Evolutionary conservation across 1,139 yeast genomes (phyloP), one percentile per base, ranked within the genome.

Genomic region (Kodamaea plutei): DNA sequence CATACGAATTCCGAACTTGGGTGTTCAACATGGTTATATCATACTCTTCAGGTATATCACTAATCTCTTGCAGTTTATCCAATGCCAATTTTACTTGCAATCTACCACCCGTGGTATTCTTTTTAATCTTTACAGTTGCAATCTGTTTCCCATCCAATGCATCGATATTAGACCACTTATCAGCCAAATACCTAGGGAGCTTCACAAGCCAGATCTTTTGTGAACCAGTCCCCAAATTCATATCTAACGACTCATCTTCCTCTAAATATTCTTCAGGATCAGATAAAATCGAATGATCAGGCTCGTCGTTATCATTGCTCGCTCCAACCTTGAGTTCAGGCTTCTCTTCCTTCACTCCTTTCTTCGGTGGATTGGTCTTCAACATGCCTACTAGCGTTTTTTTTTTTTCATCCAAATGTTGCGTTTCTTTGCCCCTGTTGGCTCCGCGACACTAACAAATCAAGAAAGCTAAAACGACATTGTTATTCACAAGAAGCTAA

Each of bases 161-260:
- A 10, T 70, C 76, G 27, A 76, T 70, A 40, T 81, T 71, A 34
- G 79, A 73, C 95, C 96, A 88, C 43, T 75, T 70, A 31, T 82
- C 88, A 29, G 94, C 84, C 39, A 91, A 65, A 50, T 87, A 88
- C 48, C 84, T 77, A 4, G 98, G 97, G 45, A 91, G 63, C 46
- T 94, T 77, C 16, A 91, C 95, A 17, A 91, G 65, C 98, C 98
- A 91, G 25, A 91, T 81, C 47, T 87, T 87, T 45, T 78, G 79
- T 28, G 60, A 62, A 8, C 79, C 75, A 18, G 61, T 58, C 6
- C 58, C 41, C 28, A 82, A 50, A 47, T 80, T 76, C 64, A 83
- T 59, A 50, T 82, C 84, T 30, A 83, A 60, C 2, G 82, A 67
- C 50, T 81, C 88, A 38, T 66, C 57, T 36, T 77, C 69, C 36